Percentiles rank a stretch among this genome's conserved stretches.
Conservation (phyloP, 163 green algal genomes). For the Smithsoniella earleae region DNA sequence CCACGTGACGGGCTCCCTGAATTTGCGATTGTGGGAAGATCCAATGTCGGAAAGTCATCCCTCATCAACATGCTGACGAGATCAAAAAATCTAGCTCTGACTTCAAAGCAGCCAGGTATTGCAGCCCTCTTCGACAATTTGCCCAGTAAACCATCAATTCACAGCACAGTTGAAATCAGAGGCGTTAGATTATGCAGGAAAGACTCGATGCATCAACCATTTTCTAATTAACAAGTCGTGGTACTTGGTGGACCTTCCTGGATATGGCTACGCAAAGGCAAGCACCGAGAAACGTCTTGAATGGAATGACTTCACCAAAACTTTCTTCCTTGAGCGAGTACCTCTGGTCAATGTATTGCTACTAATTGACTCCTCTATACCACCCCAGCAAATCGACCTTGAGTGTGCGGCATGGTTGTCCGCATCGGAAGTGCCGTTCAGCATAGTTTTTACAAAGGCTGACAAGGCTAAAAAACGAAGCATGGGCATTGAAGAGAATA, state of each 20-base stretch:
- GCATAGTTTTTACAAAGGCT: constrained; percentile 85
- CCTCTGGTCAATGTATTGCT: constrained; percentile 81
- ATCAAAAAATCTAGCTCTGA: constrained; percentile 63
- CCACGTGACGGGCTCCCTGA: constrained; percentile 65
- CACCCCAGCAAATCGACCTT: constrained; percentile 73
- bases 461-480: constrained; percentile 70
- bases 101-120: constrained; percentile 85
- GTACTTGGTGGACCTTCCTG: constrained; percentile 93
- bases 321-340: constrained; percentile 71
- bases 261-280: constrained; percentile 79
- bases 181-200: constrained; percentile 52
- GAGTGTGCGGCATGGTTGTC: constrained; percentile 80
- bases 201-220: constrained; percentile 94
- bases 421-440: constrained; percentile 74
- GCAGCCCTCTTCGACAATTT: background rate
- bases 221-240: constrained; percentile 91
- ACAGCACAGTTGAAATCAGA: background rate
- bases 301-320: constrained; percentile 87
- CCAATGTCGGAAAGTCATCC: constrained; percentile 93
- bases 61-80: constrained; percentile 92
- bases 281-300: constrained; percentile 48
- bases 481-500: background rate
- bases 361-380: constrained; percentile 80
- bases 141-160: background rate
- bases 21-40: constrained; percentile 91